Evolutionary conservation across 352 stramenopile genomes (phyloP), one percentile per base, ranked within the genome.

Genomic region (Pythium scleroteichum): DNA sequence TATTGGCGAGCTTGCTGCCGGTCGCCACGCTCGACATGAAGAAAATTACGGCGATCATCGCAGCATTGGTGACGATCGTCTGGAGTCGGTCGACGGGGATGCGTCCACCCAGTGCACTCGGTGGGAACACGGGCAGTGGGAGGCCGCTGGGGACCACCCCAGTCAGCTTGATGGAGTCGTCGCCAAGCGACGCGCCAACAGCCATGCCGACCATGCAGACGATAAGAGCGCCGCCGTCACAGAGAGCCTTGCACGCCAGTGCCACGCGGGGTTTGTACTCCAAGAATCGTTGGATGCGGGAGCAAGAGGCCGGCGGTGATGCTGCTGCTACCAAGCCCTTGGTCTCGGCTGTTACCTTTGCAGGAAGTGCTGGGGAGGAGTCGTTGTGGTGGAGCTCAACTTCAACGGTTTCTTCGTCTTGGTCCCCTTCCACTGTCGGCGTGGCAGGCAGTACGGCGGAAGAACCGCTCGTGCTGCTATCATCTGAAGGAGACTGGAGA

Each of bases 11-110:
- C 40, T 84, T 79, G 56, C 95, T 96, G 29, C 83, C 88, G 50
- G 97, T 95, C 4, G 88, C 88, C 67, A 97, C 81, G 41, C 85
- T 96, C 59, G 95, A 88, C 79, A 97, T 96, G 76, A 97, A 98
- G 22, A 89, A 91, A n/a, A 98, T 81, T 60, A 97, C 76, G 1
- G 78, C 76, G 59, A 97, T 96, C 38, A 78, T 81, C 9, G 95
- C 49, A 1, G 89, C 82, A 49, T 92, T 77, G 32, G 78, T 61
- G n/a, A 93, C 64, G 6, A 98, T 64, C 19, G 78, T 58, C 29
- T 79, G 68, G 12, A 94, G 50, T 3, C 75, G 67, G 27, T 90
- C 68, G 20, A 75, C 73, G 2, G 79, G 71, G 45, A 92, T 81
- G 5, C 82, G 26, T 8, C 71, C 66, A 8, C 73, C 66, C 4